Conservation (phyloP, 768 basidiomycete genomes). For the Xanthoconium purpureum region DNA sequence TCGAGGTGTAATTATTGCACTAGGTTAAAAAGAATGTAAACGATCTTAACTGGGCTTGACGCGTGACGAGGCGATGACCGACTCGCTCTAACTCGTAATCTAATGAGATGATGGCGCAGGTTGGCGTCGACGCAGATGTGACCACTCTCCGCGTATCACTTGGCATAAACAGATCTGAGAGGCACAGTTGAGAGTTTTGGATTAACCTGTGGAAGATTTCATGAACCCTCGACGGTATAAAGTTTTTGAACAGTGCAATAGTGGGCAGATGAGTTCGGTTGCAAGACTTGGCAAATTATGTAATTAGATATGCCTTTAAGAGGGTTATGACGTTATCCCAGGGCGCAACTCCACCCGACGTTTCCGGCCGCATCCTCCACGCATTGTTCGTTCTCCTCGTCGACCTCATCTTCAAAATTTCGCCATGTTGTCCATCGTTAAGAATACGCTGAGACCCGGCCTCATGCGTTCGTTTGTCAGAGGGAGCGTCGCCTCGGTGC, state of each 20-base stretch:
- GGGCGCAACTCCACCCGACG: not conserved
- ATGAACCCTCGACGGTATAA: slow-evolving; percentile 20
- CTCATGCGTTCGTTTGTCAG: slow-evolving; percentile 46
- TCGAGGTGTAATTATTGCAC: slow-evolving; percentile 6
- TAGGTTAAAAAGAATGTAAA: slow-evolving; percentile 10
- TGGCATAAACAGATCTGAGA: too few relatives aligned
- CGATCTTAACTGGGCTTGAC: too few relatives aligned
- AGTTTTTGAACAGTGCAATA: slow-evolving; percentile 1
- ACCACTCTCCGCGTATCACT: too few relatives aligned
- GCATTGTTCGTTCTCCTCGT: not conserved
- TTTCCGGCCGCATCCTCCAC: not conserved
- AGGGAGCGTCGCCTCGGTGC: slow-evolving; percentile 44
- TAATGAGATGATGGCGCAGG: slow-evolving; percentile 1
- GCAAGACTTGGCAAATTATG: not conserved
- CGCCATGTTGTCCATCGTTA: slow-evolving; percentile 50
- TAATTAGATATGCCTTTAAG: not conserved
- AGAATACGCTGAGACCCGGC: slow-evolving; percentile 41
- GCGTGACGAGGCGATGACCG: too few relatives aligned
- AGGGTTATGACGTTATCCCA: slow-evolving; percentile 2
- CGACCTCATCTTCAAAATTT: not conserved
- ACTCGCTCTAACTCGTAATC: too few relatives aligned
- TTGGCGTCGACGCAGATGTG: not conserved
- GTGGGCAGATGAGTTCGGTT: not conserved
- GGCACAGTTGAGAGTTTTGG: too few relatives aligned
- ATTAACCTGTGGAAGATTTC: not conserved